Evolutionary conservation across 83 land plant genomes (phyloP).

Genomic region (Picea abies): DNA sequence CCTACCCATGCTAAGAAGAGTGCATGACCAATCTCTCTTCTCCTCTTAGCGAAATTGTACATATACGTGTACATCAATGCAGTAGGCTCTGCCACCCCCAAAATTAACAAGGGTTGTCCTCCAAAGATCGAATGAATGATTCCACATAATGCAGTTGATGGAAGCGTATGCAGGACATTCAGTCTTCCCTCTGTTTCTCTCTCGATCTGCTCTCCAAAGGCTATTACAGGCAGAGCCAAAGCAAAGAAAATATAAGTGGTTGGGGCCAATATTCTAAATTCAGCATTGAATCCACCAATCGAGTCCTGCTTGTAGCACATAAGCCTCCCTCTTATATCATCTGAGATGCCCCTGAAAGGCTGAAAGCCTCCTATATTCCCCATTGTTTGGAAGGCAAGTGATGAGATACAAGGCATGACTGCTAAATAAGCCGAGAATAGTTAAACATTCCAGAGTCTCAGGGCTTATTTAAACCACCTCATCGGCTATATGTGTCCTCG

Average conservation of each 20-base stretch:
- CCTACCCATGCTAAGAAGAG: background rate
- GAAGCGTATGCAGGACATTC: constrained; percentile 22
- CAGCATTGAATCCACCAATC: too few relatives aligned
- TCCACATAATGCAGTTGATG: constrained; percentile 25
- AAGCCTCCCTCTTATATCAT: too few relatives aligned
- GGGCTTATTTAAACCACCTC: too few relatives aligned
- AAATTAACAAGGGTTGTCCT: background rate
- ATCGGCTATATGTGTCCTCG: too few relatives aligned
- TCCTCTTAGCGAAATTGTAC: background rate
- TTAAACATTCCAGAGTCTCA: too few relatives aligned
- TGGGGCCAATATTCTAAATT: constrained; percentile 41
- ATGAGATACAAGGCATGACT: too few relatives aligned
- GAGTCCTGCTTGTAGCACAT: too few relatives aligned
- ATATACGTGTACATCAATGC: constrained; percentile 18
- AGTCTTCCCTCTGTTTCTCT: constrained; percentile 24
- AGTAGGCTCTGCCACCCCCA: constrained; percentile 25
- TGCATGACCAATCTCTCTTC: constrained; percentile 36
- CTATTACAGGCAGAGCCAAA: constrained; percentile 48
- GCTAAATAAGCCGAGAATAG: too few relatives aligned
- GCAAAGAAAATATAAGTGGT: constrained; percentile 53
- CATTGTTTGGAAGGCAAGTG: too few relatives aligned
- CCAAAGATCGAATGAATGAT: constrained; percentile 19
- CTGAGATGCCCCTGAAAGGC: too few relatives aligned
- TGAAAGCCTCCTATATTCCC: too few relatives aligned
- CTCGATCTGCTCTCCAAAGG: constrained; percentile 52